Base-by-base conservation (phyloP, 805 yeast species). In the Jamesozyma piceae region DNA sequence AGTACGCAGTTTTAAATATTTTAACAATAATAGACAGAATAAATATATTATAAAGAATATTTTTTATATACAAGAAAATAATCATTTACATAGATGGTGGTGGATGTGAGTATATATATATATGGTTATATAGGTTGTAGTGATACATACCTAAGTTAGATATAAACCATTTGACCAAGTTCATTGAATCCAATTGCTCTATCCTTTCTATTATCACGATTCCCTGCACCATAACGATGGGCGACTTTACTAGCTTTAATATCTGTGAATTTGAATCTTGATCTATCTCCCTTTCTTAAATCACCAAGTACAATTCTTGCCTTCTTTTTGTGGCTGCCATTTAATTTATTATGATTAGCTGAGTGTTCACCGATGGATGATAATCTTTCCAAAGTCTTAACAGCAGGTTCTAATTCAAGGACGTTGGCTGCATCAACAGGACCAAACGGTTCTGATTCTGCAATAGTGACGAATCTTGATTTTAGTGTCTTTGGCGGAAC, bases 401-500 rank as follows among this genome's bases (percentile, higher is more conserved):
- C 75, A 24, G 97, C 97, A n/a, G 95, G 95, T 60, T 85, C 89
- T 49, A 90, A 71, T 35, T 74, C 88, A 49, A 86, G 76, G 32
- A 82, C 75, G 44, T 78, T 69, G 39, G 98, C 96, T 13, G 98
- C 97, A 58, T 92, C 97, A 5, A 88, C 73, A 4, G 97, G 95
- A 5, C 96, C 96, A 60, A 90, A 89, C 9, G 95, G 95, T 67
- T 88, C 95, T 22, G 88, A 80, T 66, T 90, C 98, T 9, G 95
- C 90, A 60, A 90, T 80, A 11, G 95, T 82, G 58, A 86, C 65
- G 69, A 89, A 89, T 50, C 90, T 72, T 49, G 94, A 86, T 49
- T 78, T 78, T 49, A 81, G 69, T 2, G 95, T 83, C 64, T 82
- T 85, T 50, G 78, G 74, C 27, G 95, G 95, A 40, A 84, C 78